Percentiles rank a stretch among this genome's conserved stretches.
phyloP scores from a whole-genome alignment of 306 rosid genomes.

The Alnus glutinosa region DNA sequence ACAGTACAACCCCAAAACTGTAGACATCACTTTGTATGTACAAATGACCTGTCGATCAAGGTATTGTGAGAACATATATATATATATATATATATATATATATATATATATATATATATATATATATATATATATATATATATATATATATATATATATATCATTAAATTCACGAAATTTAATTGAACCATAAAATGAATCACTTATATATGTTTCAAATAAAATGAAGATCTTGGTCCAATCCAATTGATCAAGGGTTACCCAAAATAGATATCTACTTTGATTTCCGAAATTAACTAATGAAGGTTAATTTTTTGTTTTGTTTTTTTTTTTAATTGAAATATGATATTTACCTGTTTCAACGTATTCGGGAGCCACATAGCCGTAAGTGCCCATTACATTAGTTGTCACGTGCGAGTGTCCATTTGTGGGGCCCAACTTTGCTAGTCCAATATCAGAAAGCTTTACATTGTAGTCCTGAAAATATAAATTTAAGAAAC shows the following conservation, averaged over 20 bases:
- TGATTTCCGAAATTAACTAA: too few species aligned
- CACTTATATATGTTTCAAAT: too few species aligned
- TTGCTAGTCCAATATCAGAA: slow-evolving; percentile 87
- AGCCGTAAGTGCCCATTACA: slow-evolving; percentile 78
- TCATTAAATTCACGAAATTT: too few species aligned
- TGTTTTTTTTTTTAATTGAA: background rate
- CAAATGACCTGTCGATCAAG: slow-evolving; percentile 60
- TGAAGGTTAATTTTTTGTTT: too few species aligned
- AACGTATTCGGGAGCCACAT: slow-evolving; percentile 82
- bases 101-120: too few species aligned
- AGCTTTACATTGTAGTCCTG: slow-evolving; percentile 70
- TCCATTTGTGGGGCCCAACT: slow-evolving; percentile 68
- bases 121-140: too few species aligned
- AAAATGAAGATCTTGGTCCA: too few species aligned
- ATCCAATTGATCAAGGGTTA: too few species aligned
- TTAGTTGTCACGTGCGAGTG: slow-evolving; percentile 69
- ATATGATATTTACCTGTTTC: slow-evolving; percentile 57
- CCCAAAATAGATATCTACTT: too few species aligned
- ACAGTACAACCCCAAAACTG: slow-evolving; percentile 88
- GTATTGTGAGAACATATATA: background rate
- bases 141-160: too few species aligned
- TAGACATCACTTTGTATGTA: slow-evolving; percentile 83
- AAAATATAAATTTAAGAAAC: background rate
- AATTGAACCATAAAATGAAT: too few species aligned
- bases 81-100: too few species aligned